phyloP scores from a whole-genome alignment of 495 filamentous ascomycete species.

The Neurospora sp. region DNA sequence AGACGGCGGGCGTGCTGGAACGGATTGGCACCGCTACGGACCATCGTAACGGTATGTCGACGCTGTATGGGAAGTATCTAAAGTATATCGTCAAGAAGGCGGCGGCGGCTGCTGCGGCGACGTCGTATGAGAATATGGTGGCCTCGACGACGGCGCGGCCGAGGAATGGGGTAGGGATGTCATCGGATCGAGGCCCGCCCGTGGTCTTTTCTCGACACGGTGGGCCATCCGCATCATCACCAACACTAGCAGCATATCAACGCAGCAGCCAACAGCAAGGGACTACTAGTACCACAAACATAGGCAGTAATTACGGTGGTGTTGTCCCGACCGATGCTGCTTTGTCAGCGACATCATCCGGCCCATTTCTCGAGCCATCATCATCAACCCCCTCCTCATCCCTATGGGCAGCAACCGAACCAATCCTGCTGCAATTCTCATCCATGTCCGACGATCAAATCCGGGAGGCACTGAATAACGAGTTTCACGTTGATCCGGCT shows the following conservation, averaged over 20 bases:
- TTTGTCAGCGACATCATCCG: background rate
- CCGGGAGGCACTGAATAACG: constrained; percentile 48
- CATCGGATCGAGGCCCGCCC: background rate
- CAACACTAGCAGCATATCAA: constrained; percentile 1
- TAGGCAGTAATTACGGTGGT: background rate
- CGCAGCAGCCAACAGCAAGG: constrained; percentile 7
- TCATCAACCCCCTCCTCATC: constrained; percentile 6
- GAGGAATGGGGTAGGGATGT: background rate
- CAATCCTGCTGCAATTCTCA: constrained; percentile 45
- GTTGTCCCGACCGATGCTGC: constrained; percentile 1
- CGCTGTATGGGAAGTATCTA: constrained; percentile 52
- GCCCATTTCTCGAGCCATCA: background rate
- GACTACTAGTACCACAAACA: constrained; percentile 3
- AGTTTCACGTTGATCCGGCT: constrained; percentile 37
- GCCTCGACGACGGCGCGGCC: background rate
- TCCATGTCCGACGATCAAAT: constrained; percentile 60
- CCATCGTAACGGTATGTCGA: constrained; percentile 54
- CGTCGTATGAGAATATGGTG: background rate
- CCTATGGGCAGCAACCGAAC: constrained; percentile 34
- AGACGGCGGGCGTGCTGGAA: constrained; percentile 58
- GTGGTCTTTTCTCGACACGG: background rate
- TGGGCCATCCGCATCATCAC: constrained; percentile 2
- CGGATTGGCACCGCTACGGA: constrained; percentile 53
- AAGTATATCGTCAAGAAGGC: constrained; percentile 44
- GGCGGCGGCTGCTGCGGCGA: constrained; percentile 1